Conservation (phyloP, 2,329 filamentous ascomycete genomes). For the Epichloe sylvatica region DNA sequence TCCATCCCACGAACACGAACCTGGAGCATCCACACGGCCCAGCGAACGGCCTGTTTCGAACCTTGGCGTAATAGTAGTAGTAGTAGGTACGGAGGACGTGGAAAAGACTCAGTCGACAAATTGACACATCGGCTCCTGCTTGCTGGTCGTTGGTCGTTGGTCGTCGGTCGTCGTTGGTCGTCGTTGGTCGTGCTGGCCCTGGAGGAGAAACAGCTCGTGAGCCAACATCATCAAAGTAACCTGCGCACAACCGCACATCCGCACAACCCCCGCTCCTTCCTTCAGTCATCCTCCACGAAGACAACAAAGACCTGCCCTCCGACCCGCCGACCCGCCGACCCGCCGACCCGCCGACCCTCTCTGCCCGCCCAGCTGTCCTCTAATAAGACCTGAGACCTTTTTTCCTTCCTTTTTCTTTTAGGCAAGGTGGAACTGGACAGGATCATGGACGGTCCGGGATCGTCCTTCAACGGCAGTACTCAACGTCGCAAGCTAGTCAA, state of each 20-base stretch:
- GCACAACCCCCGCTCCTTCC: background rate
- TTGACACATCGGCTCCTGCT: background rate
- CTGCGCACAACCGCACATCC: background rate
- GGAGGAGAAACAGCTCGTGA: background rate
- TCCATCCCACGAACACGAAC: too few relatives aligned
- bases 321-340: background rate
- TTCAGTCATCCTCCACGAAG: background rate
- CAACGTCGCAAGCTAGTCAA: conserved; percentile 50
- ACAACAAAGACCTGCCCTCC: background rate
- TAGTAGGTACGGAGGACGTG: background rate
- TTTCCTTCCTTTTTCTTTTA: conserved; percentile 2
- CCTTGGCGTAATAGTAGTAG: background rate
- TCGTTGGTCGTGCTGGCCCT: background rate
- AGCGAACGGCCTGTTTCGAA: background rate
- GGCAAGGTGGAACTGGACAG: conserved; percentile 10
- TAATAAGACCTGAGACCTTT: conserved; percentile 10
- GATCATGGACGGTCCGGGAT: conserved; percentile 35
- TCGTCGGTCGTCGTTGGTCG: too few relatives aligned
- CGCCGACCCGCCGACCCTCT: background rate
- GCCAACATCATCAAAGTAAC: background rate
- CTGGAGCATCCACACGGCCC: background rate
- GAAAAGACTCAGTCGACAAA: background rate
- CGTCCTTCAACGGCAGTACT: conserved; percentile 30
- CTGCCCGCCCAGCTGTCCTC: conserved; percentile 2
- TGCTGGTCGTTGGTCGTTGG: too few relatives aligned